phyloP scores from a whole-genome alignment of 1,284 basidiomycete genomes.

The Pisolithus thermaeus region DNA sequence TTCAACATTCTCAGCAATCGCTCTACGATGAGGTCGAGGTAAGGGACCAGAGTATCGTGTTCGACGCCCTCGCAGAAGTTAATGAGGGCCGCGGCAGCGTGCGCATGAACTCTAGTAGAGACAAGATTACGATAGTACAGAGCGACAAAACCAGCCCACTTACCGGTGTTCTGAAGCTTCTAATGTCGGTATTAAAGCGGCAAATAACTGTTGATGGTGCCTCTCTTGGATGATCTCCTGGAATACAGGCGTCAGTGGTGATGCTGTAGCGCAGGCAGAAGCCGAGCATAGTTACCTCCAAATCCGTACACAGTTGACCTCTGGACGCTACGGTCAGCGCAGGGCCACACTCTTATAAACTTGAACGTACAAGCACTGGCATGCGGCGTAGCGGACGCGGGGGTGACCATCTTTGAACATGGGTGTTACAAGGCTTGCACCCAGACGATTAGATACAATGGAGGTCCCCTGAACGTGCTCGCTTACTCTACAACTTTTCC shows the following conservation, averaged over 20 bases:
- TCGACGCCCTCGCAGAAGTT: conserved; percentile 85
- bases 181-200: conserved; percentile 65
- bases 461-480: conserved; percentile 17
- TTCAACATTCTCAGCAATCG: conserved; percentile 62
- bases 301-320: conserved; percentile 78
- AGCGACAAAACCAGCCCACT: conserved; percentile 9
- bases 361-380: conserved; percentile 69
- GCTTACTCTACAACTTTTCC: conserved; percentile 65
- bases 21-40: conserved; percentile 73
- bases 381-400: conserved; percentile 77
- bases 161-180: conserved; percentile 74
- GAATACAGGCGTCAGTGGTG: neutral
- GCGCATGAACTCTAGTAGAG: conserved; percentile 64
- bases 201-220: conserved; percentile 63
- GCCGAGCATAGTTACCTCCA: conserved; percentile 47
- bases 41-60: conserved; percentile 63
- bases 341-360: conserved; percentile 2
- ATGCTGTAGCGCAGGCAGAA: neutral
- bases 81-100: conserved; percentile 81
- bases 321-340: conserved; percentile 29
- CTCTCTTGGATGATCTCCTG: conserved; percentile 72
- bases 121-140: neutral
- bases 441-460: conserved; percentile 1
- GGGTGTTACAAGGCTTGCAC: conserved; percentile 59
- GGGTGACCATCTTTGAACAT: conserved; percentile 76